Conservation (phyloP, 139 green algal species). For the Tetradesmus lagerheimii region DNA sequence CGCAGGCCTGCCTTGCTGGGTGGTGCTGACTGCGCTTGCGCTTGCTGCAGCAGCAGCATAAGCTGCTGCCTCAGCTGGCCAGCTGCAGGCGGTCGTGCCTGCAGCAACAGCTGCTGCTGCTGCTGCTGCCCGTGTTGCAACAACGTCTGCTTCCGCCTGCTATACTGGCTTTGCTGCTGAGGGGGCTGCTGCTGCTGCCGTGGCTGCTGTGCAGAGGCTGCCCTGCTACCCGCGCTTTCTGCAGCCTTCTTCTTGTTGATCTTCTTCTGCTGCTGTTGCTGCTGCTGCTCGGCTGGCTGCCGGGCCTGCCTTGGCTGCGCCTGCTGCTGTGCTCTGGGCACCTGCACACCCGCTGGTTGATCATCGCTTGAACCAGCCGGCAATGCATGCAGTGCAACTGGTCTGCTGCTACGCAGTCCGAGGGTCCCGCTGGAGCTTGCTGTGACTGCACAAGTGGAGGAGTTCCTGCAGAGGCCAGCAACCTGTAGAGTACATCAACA, state of each 20-base stretch:
- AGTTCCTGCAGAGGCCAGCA: background rate
- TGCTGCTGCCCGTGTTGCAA: background rate
- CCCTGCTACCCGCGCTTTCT: background rate
- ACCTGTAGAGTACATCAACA: background rate
- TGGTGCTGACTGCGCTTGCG: background rate
- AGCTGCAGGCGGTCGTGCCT: background rate
- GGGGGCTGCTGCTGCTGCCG: background rate
- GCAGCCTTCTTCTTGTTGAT: background rate
- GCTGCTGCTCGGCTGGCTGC: background rate
- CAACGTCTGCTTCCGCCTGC: background rate
- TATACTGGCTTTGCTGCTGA: background rate
- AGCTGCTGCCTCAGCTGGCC: conserved; percentile 26
- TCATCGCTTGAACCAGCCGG: background rate
- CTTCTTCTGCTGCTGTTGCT: background rate
- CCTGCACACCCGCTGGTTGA: background rate
- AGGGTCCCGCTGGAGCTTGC: background rate
- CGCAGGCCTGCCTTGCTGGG: background rate
- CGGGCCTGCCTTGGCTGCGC: background rate
- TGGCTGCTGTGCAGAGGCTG: background rate
- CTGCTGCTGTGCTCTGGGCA: background rate
- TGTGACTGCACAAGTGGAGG: background rate
- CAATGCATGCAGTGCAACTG: background rate
- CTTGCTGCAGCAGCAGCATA: conserved; percentile 6
- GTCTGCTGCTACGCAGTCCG: background rate
- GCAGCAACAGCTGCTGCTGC: background rate